Conservation (phyloP, 2,329 filamentous ascomycete species). For the Botrytis galanthina region DNA sequence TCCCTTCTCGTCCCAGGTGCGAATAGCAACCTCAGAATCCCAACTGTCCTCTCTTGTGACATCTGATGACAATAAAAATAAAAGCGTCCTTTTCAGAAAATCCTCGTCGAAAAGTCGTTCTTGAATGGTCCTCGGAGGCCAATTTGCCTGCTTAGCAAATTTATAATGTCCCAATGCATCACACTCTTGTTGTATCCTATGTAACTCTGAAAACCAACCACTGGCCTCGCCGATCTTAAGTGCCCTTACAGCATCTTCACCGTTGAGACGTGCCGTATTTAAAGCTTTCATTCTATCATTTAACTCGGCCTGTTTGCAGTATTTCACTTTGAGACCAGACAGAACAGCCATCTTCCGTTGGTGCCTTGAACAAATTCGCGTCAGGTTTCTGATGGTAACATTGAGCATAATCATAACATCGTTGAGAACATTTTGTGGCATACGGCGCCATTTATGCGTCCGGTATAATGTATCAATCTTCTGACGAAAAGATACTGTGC, state of each 20-base stretch:
- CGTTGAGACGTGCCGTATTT: neutral
- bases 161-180: constrained; percentile 5
- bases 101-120: neutral
- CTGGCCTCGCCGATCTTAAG: neutral
- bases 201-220: neutral
- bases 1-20: neutral
- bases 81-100: neutral
- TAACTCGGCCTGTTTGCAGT: neutral
- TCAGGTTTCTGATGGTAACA: neutral
- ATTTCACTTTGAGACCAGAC: neutral
- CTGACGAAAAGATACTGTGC: neutral
- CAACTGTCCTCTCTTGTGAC: neutral
- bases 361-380: neutral
- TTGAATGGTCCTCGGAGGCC: neutral
- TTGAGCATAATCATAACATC: neutral
- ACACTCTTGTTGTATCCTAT: neutral
- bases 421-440: neutral
- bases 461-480: neutral
- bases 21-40: neutral
- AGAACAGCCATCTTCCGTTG: neutral
- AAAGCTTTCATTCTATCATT: neutral
- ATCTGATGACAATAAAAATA: neutral
- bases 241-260: neutral
- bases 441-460: neutral
- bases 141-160: neutral